phyloP scores from a whole-genome alignment of 1,284 basidiomycete species.

The Puccinia triticina region DNA sequence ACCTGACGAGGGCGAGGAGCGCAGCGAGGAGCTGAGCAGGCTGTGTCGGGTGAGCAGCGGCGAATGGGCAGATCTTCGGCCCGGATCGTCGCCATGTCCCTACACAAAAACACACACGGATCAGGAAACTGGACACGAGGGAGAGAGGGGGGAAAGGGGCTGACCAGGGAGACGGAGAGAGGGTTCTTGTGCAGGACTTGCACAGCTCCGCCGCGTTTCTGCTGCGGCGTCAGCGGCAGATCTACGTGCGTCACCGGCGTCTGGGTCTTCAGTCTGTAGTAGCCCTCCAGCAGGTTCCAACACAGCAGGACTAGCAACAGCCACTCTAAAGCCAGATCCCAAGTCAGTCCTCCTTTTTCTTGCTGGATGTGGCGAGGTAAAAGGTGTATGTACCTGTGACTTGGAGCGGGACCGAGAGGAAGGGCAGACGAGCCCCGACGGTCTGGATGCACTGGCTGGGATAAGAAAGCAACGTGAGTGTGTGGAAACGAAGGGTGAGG shows the following conservation, averaged over 20 bases:
- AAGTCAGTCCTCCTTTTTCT: not conserved
- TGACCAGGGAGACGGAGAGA: not conserved
- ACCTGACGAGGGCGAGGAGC: too few relatives aligned
- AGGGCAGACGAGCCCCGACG: not conserved
- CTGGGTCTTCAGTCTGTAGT: slow-evolving; percentile 30
- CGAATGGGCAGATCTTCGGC: too few relatives aligned
- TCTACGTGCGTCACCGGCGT: slow-evolving; percentile 41
- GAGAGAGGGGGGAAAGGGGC: not conserved
- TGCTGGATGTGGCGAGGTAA: not conserved
- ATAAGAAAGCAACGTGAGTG: too few relatives aligned
- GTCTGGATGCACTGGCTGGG: slow-evolving; percentile 9
- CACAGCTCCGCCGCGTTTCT: not conserved
- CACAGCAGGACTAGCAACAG: slow-evolving; percentile 13
- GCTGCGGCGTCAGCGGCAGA: slow-evolving; percentile 40
- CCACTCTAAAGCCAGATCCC: slow-evolving; percentile 44
- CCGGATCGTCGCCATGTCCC: not conserved
- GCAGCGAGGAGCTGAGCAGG: too few relatives aligned
- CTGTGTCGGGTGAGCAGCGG: too few relatives aligned
- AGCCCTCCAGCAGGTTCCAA: slow-evolving; percentile 15
- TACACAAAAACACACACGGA: not conserved
- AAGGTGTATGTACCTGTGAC: not conserved
- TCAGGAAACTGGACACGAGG: not conserved
- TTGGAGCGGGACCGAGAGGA: slow-evolving; percentile 20
- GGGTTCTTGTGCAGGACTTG: not conserved
- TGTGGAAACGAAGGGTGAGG: too few relatives aligned